Evolutionary conservation across 2,329 filamentous ascomycete species (phyloP).

Genomic region (Fusarium brevicatenulatum): DNA sequence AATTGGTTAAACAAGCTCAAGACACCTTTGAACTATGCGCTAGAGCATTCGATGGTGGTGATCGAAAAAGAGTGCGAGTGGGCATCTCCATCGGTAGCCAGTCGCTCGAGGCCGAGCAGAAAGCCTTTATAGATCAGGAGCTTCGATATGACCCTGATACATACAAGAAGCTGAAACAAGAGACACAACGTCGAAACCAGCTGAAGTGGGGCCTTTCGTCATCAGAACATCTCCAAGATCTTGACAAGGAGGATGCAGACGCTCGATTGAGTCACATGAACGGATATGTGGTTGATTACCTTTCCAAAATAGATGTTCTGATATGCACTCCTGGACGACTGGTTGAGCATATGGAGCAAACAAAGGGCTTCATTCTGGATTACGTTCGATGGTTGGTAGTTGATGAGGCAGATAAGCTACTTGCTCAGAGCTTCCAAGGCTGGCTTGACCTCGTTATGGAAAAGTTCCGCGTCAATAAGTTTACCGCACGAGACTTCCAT

Average conservation of each 20-base stretch:
- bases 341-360: slow-evolving; percentile 89
- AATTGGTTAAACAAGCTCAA: slow-evolving; percentile 87
- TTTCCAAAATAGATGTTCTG: slow-evolving; percentile 84
- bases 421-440: slow-evolving; percentile 92
- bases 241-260: slow-evolving; percentile 37
- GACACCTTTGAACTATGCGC: slow-evolving; percentile 81
- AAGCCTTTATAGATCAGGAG: slow-evolving; percentile 57
- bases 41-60: slow-evolving; percentile 64
- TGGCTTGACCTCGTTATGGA: slow-evolving; percentile 82
- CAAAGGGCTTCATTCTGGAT: slow-evolving; percentile 81
- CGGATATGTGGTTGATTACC: slow-evolving; percentile 69
- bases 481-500: slow-evolving; percentile 63
- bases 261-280: slow-evolving; percentile 50
- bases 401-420: slow-evolving; percentile 91
- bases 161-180: slow-evolving; percentile 50
- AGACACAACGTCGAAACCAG: slow-evolving; percentile 14
- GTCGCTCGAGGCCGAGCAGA: slow-evolving; percentile 73
- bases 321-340: slow-evolving; percentile 92
- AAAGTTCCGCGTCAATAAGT: slow-evolving; percentile 60
- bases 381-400: slow-evolving; percentile 89
- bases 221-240: slow-evolving; percentile 32
- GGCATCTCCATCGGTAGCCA: slow-evolving; percentile 86
- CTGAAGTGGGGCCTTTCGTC: slow-evolving; percentile 10
- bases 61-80: slow-evolving; percentile 76
- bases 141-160: slow-evolving; percentile 71